phyloP scores from a whole-genome alignment of 2,329 filamentous ascomycete species.

The Apiospora rasikravindrae region DNA sequence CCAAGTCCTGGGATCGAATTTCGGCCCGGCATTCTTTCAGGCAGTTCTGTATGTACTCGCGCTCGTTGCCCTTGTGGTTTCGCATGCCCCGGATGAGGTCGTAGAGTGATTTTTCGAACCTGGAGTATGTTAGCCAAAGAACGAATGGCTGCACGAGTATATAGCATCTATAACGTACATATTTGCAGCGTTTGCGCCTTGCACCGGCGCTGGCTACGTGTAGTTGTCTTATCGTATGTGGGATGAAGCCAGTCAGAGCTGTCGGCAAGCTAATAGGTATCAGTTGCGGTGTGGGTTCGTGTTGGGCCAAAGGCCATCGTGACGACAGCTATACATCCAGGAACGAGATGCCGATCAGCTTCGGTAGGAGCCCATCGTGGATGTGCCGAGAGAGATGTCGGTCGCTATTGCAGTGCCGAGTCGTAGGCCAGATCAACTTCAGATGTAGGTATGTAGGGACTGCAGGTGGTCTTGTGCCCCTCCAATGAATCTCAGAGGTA shows the following conservation, averaged over 20 bases:
- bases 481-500: conserved; percentile 6
- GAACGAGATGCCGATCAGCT: not conserved
- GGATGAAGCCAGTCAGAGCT: not conserved
- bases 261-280: conserved; percentile 8
- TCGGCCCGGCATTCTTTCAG: conserved; percentile 95
- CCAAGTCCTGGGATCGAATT: conserved; percentile 93
- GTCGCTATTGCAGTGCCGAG: not conserved
- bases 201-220: conserved; percentile 11
- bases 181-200: conserved; percentile 10
- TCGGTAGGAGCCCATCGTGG: not conserved
- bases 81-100: conserved; percentile 97
- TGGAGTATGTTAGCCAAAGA: conserved; percentile 43
- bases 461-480: conserved; percentile 10
- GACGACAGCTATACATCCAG: conserved; percentile 10
- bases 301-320: conserved; percentile 6
- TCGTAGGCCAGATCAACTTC: not conserved
- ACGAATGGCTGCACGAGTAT: not conserved
- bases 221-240: not conserved
- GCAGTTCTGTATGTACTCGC: conserved; percentile 91
- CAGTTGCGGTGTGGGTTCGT: conserved; percentile 18
- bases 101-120: conserved; percentile 99
- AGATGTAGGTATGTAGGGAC: not conserved
- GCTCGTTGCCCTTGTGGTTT: conserved; percentile 93
- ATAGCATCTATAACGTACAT: conserved; percentile 68
- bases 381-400: not conserved